Evolutionary conservation across 129 eudicot genomes (phyloP).

Genomic region (Heracleum sosnowskyi): DNA sequence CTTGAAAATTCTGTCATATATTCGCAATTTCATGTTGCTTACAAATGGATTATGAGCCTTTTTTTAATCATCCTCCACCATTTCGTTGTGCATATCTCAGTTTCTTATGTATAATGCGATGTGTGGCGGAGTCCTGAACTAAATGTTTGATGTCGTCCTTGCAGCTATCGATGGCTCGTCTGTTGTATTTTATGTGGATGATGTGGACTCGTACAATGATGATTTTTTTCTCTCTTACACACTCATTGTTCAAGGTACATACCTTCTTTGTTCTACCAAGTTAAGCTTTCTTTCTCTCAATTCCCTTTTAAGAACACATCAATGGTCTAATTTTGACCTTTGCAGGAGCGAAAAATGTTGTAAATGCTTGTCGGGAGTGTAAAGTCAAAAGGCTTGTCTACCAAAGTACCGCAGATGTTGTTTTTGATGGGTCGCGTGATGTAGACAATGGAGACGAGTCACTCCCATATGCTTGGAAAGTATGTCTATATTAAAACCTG

Average conservation of each 20-base stretch:
- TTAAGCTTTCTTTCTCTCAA: conserved; percentile 2
- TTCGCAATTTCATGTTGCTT: neutral
- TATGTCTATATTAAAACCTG: conserved; percentile 23
- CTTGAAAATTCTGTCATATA: neutral
- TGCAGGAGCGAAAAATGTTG: conserved; percentile 70
- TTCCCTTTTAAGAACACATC: neutral
- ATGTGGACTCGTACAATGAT: conserved; percentile 30
- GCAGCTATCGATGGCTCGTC: conserved; percentile 78
- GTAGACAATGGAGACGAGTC: conserved; percentile 58
- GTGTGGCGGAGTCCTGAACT: neutral
- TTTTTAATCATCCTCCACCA: neutral
- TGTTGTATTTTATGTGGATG: conserved; percentile 54
- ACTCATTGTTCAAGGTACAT: conserved; percentile 72
- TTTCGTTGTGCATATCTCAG: neutral
- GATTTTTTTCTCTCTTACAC: conserved; percentile 58
- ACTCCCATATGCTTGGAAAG: conserved; percentile 58
- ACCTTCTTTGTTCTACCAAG: conserved; percentile 9
- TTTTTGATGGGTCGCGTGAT: conserved; percentile 46
- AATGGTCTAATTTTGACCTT: neutral
- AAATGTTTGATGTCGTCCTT: conserved; percentile 10
- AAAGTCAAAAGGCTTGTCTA: conserved; percentile 67
- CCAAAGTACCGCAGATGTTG: conserved; percentile 70
- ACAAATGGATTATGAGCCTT: neutral
- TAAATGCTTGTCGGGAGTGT: conserved; percentile 69
- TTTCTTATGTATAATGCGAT: neutral